Evolutionary conservation across 2,329 filamentous ascomycete genomes (phyloP).

Genomic region (Metarhizium robertsii): DNA sequence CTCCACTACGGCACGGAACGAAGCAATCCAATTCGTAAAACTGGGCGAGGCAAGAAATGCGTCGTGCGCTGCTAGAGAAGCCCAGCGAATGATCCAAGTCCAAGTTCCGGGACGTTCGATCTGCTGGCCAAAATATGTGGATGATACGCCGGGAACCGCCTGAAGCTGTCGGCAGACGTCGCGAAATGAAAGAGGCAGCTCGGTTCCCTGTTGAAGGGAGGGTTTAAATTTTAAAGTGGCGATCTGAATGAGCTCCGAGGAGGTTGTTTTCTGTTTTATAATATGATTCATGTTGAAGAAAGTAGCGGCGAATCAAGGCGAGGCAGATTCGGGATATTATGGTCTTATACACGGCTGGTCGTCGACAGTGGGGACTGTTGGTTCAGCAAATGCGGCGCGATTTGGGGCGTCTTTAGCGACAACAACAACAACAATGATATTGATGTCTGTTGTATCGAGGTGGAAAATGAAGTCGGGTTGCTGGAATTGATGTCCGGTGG

Average conservation of each 20-base stretch:
- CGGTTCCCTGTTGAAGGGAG: conserved; percentile 14
- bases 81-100: conserved; percentile 25
- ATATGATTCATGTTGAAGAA: conserved; percentile 6
- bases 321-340: background rate
- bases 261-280: conserved; percentile 16
- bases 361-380: too few relatives aligned
- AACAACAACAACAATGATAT: too few relatives aligned
- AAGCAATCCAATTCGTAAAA: conserved; percentile 30
- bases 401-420: too few relatives aligned
- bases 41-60: conserved; percentile 31
- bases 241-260: conserved; percentile 19
- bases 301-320: background rate
- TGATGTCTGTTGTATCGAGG: too few relatives aligned
- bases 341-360: background rate
- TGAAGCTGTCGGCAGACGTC: conserved; percentile 18
- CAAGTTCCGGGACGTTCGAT: conserved; percentile 23
- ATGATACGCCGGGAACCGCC: conserved; percentile 21
- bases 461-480: too few relatives aligned
- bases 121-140: conserved; percentile 24
- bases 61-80: conserved; percentile 21
- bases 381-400: too few relatives aligned
- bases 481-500: too few relatives aligned
- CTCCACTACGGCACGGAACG: conserved; percentile 22
- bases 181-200: conserved; percentile 9
- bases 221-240: conserved; percentile 23